phyloP scores from a whole-genome alignment of 371 early-diverging fungal species.

The Mucor irregularis region DNA sequence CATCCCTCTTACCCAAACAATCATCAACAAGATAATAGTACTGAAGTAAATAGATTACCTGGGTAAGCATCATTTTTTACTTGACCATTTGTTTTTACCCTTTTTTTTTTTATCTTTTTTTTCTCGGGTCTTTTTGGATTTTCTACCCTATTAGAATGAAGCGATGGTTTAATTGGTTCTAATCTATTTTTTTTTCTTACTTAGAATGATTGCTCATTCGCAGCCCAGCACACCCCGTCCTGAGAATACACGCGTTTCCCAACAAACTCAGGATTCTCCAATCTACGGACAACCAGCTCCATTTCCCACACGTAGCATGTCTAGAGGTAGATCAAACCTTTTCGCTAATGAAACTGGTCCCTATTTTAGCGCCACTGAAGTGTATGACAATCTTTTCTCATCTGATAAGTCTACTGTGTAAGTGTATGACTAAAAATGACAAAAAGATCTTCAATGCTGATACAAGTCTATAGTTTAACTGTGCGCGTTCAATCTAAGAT shows the following conservation, averaged over 20 bases:
- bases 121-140: neutral
- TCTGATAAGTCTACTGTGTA: constrained; percentile 54
- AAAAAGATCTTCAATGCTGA: neutral
- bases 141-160: neutral
- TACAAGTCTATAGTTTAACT: constrained; percentile 17
- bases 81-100: too few species aligned
- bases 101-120: neutral
- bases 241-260: constrained; percentile 3
- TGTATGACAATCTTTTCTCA: constrained; percentile 51
- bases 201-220: constrained; percentile 28
- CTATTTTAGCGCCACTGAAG: constrained; percentile 38
- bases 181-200: neutral
- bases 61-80: too few species aligned
- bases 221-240: constrained; percentile 35
- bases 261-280: neutral
- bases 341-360: constrained; percentile 26
- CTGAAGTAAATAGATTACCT: constrained; percentile 24
- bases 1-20: neutral
- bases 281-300: constrained; percentile 10
- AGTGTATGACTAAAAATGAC: neutral
- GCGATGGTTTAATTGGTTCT: neutral
- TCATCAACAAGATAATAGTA: neutral
- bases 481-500: constrained; percentile 59
- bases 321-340: constrained; percentile 20
- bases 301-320: constrained; percentile 6